phyloP scores from a whole-genome alignment of 1,139 yeast species.

The Saccharomyces hybrid region DNA sequence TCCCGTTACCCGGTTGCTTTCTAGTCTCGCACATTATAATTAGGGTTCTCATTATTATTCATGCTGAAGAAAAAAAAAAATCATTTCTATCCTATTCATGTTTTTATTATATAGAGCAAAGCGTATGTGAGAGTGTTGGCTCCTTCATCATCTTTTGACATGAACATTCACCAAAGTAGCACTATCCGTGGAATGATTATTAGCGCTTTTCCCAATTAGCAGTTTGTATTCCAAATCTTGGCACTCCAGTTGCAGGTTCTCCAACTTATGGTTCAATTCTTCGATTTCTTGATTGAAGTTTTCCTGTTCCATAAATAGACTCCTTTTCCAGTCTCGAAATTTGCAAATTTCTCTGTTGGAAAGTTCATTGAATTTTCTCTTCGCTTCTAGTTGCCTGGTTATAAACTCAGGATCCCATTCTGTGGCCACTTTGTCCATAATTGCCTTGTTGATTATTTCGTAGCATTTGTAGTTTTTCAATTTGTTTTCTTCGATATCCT shows the following conservation, averaged over 20 bases:
- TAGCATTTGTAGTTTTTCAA: constrained; percentile 35
- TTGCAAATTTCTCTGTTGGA: constrained; percentile 49
- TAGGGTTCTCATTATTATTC: background rate
- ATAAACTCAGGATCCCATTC: constrained; percentile 45
- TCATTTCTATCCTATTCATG: background rate
- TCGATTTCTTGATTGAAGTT: constrained; percentile 51
- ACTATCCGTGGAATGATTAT: constrained; percentile 3
- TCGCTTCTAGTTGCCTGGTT: constrained; percentile 40
- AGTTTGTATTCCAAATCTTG: constrained; percentile 18
- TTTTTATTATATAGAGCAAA: background rate
- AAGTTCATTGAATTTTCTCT: constrained; percentile 42
- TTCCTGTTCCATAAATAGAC: constrained; percentile 49
- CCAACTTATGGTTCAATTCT: constrained; percentile 34
- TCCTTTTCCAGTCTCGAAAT: constrained; percentile 60
- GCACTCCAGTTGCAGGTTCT: constrained; percentile 37
- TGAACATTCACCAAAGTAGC: constrained; percentile 3
- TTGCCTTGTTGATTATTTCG: constrained; percentile 35
- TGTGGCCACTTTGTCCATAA: constrained; percentile 36
- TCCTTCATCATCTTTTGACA: background rate
- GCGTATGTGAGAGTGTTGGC: background rate
- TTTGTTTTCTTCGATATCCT: constrained; percentile 28
- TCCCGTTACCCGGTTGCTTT: background rate
- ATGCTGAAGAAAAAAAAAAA: background rate
- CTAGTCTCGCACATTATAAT: background rate
- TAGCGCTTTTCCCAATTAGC: background rate